Conservation (phyloP, 306 rosid species). For the Purshia tridentata region DNA sequence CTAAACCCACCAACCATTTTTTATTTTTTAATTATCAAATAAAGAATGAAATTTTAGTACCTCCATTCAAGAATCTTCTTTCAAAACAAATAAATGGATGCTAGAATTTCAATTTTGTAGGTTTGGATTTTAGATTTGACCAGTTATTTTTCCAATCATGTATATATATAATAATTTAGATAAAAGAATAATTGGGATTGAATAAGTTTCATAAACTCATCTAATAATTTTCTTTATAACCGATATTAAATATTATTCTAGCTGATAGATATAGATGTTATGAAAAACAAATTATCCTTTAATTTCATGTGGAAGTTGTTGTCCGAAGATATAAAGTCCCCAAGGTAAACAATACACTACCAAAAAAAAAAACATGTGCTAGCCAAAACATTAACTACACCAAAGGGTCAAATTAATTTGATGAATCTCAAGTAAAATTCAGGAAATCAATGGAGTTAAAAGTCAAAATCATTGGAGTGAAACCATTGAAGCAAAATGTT, state of each 20-base stretch:
- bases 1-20: too few relatives aligned
- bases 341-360: not conserved
- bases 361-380: not conserved
- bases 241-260: too few relatives aligned
- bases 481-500: not conserved
- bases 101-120: not conserved
- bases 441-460: not conserved
- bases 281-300: too few relatives aligned
- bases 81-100: not conserved
- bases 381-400: not conserved
- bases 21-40: not conserved
- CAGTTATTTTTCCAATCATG: not conserved
- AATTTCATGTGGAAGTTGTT: not conserved
- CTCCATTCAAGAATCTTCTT: not conserved
- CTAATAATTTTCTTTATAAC: too few relatives aligned
- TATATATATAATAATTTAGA: not conserved
- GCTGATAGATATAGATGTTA: too few relatives aligned
- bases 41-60: not conserved
- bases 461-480: not conserved
- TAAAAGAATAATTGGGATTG: not conserved
- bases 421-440: not conserved
- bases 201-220: not conserved
- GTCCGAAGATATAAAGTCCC: not conserved
- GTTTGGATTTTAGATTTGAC: not conserved
- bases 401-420: not conserved